Evolutionary conservation across 495 filamentous ascomycete genomes (phyloP).

Genomic region (Podospora fimiseda): DNA sequence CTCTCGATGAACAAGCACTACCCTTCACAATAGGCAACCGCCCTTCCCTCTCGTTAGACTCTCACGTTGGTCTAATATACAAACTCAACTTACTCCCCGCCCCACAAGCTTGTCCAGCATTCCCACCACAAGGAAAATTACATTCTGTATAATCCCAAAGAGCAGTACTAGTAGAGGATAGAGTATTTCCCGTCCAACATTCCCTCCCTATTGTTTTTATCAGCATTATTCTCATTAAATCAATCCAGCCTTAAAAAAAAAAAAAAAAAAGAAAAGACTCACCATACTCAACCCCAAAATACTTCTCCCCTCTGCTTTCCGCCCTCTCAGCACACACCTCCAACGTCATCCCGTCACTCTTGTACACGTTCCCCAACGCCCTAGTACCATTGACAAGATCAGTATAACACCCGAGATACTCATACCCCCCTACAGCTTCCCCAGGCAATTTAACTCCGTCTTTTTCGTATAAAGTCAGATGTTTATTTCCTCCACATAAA

Average conservation of each 20-base stretch:
- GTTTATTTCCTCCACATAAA: not conserved
- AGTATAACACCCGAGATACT: not conserved
- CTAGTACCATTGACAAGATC: not conserved
- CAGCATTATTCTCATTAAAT: not conserved
- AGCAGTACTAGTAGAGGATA: not conserved
- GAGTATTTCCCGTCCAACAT: not conserved
- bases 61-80: too few species aligned
- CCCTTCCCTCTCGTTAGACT: too few species aligned
- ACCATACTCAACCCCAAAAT: slow-evolving; percentile 1
- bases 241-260: too few species aligned
- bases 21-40: too few species aligned
- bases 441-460: not conserved
- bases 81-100: not conserved
- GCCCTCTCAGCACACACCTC: not conserved
- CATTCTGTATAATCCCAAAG: not conserved
- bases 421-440: not conserved
- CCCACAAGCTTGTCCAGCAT: not conserved
- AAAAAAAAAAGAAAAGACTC: not conserved
- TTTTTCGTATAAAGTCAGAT: not conserved
- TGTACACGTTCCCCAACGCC: not conserved
- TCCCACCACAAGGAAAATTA: not conserved
- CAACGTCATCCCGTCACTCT: not conserved
- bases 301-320: not conserved
- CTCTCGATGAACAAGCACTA: too few species aligned
- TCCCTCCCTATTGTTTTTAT: not conserved